phyloP scores from a whole-genome alignment of 2,329 filamentous ascomycete genomes.

The Colletotrichum sp. region DNA sequence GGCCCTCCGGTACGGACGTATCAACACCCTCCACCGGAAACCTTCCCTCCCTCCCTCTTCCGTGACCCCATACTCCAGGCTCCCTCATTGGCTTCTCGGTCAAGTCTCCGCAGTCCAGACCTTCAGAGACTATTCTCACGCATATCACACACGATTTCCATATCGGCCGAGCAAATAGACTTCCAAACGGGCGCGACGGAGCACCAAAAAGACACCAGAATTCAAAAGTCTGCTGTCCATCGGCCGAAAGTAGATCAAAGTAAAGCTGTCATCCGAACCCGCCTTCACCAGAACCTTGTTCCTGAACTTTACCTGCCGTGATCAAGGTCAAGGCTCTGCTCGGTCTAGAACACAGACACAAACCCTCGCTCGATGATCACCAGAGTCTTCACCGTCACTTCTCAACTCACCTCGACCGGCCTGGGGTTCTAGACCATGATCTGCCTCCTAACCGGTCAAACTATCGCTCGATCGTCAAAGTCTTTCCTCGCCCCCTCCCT shows the following conservation, averaged over 20 bases:
- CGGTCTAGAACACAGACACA: background rate
- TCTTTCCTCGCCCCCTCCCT: background rate
- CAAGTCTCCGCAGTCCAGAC: background rate
- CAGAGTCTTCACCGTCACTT: background rate
- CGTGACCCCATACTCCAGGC: background rate
- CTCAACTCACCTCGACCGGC: background rate
- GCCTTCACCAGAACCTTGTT: background rate
- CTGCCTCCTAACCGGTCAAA: background rate
- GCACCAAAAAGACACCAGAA: background rate
- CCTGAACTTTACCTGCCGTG: background rate
- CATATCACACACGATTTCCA: background rate
- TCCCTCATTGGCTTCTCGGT: background rate
- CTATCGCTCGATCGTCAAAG: background rate
- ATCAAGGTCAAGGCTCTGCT: background rate
- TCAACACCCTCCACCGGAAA: background rate
- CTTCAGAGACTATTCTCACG: background rate
- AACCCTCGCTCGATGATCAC: background rate
- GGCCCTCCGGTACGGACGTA: constrained; percentile 13
- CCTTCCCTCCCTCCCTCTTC: background rate
- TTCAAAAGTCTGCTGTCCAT: background rate
- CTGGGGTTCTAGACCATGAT: background rate
- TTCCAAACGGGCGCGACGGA: background rate
- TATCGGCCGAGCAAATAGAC: background rate
- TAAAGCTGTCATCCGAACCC: background rate
- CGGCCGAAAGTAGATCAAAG: background rate